These are phyloP conservation scores for Boletus vermiculosoides DNA, from an alignment of 768 basidiomycete species.

Conservation along the genomic window DNA sequence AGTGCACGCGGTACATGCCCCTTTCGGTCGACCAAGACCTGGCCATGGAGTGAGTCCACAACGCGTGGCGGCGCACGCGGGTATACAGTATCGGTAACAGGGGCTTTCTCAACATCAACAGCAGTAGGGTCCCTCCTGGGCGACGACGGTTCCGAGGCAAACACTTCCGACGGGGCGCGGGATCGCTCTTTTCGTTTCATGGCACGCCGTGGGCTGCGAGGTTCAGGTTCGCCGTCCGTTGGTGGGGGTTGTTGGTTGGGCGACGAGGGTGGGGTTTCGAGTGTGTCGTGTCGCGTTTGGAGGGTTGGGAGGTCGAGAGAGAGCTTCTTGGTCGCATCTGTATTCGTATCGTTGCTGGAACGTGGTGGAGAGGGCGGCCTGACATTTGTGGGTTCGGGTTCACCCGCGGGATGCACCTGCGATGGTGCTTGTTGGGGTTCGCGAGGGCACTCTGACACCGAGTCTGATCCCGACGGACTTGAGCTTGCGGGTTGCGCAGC, in stretches of 20 bases:
- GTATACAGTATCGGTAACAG: neutral
- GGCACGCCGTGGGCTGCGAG: neutral
- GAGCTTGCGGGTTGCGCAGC: neutral
- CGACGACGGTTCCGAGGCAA: conserved; percentile 19
- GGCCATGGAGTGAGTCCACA: conserved; percentile 16
- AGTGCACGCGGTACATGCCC: conserved; percentile 14
- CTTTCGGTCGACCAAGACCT: conserved; percentile 20
- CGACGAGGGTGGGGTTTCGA: conserved; percentile 1
- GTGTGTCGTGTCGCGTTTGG: neutral
- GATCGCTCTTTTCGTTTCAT: conserved; percentile 14
- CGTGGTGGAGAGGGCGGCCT: neutral
- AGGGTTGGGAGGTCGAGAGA: neutral
- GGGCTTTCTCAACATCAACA: neutral
- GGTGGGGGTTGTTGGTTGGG: neutral
- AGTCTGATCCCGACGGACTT: neutral
- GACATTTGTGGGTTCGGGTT: neutral
- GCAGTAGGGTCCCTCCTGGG: neutral
- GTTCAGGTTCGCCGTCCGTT: neutral
- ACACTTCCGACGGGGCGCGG: conserved; percentile 12
- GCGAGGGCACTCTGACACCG: neutral
- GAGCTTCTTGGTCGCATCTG: neutral
- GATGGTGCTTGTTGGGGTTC: neutral
- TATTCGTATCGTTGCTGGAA: neutral
- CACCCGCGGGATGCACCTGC: neutral
- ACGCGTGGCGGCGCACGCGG: conserved; percentile 24